phyloP scores from a whole-genome alignment of 345 rosid genomes.

The Hirschfeldia incana region DNA sequence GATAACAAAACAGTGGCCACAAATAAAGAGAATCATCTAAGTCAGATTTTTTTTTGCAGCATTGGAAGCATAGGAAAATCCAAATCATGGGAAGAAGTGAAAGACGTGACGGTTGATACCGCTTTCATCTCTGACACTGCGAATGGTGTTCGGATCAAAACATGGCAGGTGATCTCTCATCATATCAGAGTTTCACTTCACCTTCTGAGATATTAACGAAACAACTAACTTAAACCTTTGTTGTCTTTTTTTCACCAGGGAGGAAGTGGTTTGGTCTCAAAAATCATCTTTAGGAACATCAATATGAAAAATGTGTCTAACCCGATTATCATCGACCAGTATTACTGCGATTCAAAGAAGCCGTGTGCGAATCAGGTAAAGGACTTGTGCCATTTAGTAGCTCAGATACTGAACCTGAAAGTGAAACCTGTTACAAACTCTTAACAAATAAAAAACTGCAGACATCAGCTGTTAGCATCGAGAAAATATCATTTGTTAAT shows the following conservation, averaged over 20 bases:
- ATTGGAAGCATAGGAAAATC: slow-evolving; percentile 91
- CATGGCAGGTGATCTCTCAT: slow-evolving; percentile 75
- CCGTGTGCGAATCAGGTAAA: slow-evolving; percentile 89
- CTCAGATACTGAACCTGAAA: not conserved
- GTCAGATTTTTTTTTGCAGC: slow-evolving; percentile 36
- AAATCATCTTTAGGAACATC: slow-evolving; percentile 59
- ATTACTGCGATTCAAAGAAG: slow-evolving; percentile 68
- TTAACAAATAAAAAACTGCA: slow-evolving; percentile 39
- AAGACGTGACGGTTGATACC: slow-evolving; percentile 55
- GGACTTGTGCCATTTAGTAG: not conserved
- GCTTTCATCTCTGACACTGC: slow-evolving; percentile 65
- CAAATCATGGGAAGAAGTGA: slow-evolving; percentile 57
- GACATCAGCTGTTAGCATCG: slow-evolving; percentile 62
- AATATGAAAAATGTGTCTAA: slow-evolving; percentile 77
- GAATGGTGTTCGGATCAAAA: slow-evolving; percentile 89
- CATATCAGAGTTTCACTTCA: not conserved
- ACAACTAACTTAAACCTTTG: not conserved
- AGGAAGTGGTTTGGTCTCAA: slow-evolving; percentile 69
- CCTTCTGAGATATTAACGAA: not conserved
- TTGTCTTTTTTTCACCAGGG: slow-evolving; percentile 51
- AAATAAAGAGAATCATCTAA: not conserved
- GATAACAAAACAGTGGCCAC: not conserved
- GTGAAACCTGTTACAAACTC: slow-evolving; percentile 11
- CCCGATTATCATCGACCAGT: slow-evolving; percentile 85
- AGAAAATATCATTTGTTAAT: slow-evolving; percentile 55